Percentiles rank a stretch among this genome's conserved stretches.
phyloP scores from a whole-genome alignment of 768 basidiomycete species.

The Pleurotus pulmonarius region DNA sequence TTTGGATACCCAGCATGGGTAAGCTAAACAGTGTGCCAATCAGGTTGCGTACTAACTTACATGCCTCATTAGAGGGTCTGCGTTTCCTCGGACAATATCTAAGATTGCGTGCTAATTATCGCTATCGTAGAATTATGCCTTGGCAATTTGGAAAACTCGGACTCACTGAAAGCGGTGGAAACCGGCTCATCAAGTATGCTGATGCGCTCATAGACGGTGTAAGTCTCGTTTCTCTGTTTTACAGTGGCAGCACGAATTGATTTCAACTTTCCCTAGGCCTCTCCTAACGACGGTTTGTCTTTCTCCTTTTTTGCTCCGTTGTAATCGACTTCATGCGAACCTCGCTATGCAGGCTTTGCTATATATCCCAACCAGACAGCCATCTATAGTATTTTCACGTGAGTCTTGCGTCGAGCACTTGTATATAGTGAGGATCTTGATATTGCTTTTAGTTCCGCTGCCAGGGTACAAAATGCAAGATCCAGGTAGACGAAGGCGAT shows the following conservation, averaged over 20 bases:
- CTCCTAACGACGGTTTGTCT: slow-evolving; percentile 49
- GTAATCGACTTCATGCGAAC: neutral
- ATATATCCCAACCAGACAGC: slow-evolving; percentile 50
- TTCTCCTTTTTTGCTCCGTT: neutral
- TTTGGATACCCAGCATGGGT: slow-evolving; percentile 47
- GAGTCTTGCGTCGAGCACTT: slow-evolving; percentile 11
- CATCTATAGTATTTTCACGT: slow-evolving; percentile 52
- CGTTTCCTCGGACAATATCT: no score
- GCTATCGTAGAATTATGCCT: slow-evolving; percentile 42
- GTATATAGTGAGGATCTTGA: neutral
- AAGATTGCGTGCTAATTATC: no score
- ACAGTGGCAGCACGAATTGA: no score
- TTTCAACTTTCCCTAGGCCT: slow-evolving; percentile 28
- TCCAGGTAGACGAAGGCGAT: neutral
- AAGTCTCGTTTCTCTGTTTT: slow-evolving; percentile 9
- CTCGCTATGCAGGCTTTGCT: slow-evolving; percentile 32
- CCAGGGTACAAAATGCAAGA: slow-evolving; percentile 6
- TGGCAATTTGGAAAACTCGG: slow-evolving; percentile 55
- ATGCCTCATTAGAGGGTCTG: no score
- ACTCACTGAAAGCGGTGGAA: slow-evolving; percentile 47
- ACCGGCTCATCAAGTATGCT: slow-evolving; percentile 52
- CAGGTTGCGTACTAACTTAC: no score
- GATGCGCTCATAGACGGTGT: slow-evolving; percentile 48
- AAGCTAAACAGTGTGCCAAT: slow-evolving; percentile 15
- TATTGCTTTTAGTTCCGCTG: neutral